phyloP scores from a whole-genome alignment of 2,329 filamentous ascomycete species.

The Diplodia intermedia region DNA sequence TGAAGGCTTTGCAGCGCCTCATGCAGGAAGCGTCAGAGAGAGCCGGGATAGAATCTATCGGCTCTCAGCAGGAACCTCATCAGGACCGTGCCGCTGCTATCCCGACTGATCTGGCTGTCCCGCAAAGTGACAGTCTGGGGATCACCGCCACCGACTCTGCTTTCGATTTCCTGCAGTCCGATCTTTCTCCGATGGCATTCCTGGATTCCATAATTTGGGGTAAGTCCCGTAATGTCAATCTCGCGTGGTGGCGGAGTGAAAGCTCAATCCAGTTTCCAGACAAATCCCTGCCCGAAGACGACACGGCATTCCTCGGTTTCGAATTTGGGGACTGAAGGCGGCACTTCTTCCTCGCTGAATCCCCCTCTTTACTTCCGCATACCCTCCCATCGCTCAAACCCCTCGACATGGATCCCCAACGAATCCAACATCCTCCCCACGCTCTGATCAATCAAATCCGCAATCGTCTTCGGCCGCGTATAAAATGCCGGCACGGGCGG shows the following conservation, averaged over 20 bases:
- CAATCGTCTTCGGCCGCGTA: constrained; percentile 33
- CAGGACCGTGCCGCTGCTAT: neutral
- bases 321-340: neutral
- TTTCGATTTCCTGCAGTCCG: neutral
- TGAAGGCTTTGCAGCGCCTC: constrained; percentile 12
- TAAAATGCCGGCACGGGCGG: constrained; percentile 36
- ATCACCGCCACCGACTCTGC: neutral
- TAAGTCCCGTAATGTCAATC: neutral
- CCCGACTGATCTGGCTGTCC: neutral
- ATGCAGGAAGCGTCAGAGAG: neutral
- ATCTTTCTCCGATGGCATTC: constrained; percentile 16
- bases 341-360: neutral
- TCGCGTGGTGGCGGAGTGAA: neutral
- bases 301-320: neutral
- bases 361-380: constrained; percentile 28
- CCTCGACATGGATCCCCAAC: constrained; percentile 52
- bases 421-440: constrained; percentile 57
- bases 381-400: constrained; percentile 52
- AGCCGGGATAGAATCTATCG: neutral
- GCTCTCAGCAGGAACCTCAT: neutral
- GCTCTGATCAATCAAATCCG: constrained; percentile 48
- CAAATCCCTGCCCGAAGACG: neutral
- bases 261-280: neutral
- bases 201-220: constrained; percentile 31
- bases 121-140: neutral